These are phyloP conservation scores for Candida nemodendra DNA, from an alignment of 805 yeast species.

Conservation along the genomic window DNA sequence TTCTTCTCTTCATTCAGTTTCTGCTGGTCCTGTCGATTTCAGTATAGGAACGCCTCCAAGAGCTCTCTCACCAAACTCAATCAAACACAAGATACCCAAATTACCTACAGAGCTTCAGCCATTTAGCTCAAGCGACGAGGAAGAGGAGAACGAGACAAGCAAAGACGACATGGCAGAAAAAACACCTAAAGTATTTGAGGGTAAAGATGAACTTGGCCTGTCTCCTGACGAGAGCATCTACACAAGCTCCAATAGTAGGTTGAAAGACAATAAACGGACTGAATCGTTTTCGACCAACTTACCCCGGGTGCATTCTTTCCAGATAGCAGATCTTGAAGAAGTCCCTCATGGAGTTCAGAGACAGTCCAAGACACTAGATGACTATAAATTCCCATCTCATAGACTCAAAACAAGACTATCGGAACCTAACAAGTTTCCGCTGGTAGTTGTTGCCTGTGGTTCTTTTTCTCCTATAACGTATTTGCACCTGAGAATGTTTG, in stretches of 20 bases:
- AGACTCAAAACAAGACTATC: slow-evolving; percentile 67
- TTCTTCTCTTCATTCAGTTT: not conserved
- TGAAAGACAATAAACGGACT: slow-evolving; percentile 28
- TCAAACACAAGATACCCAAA: slow-evolving; percentile 36
- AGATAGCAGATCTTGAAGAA: slow-evolving; percentile 92
- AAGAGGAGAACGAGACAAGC: slow-evolving; percentile 27
- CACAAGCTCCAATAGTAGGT: not conserved
- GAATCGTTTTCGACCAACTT: slow-evolving; percentile 29
- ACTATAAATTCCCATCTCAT: slow-evolving; percentile 85
- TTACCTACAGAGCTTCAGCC: slow-evolving; percentile 60
- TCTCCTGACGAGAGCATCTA: not conserved
- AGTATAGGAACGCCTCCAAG: slow-evolving; percentile 34
- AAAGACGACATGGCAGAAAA: slow-evolving; percentile 7
- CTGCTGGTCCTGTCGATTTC: slow-evolving; percentile 11
- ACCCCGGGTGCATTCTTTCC: slow-evolving; percentile 50
- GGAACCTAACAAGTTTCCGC: slow-evolving; percentile 78
- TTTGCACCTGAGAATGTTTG: slow-evolving; percentile 94
- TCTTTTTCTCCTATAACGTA: slow-evolving; percentile 95
- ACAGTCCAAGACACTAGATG: slow-evolving; percentile 70
- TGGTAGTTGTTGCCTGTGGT: slow-evolving; percentile 96
- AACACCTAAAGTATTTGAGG: slow-evolving; percentile 5
- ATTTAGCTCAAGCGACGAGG: slow-evolving; percentile 50
- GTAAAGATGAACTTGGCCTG: slow-evolving; percentile 1
- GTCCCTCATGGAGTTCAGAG: slow-evolving; percentile 93
- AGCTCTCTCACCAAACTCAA: slow-evolving; percentile 27